Base-by-base conservation (phyloP, 495 filamentous ascomycete species). In the Aspergillus bridgeri region DNA sequence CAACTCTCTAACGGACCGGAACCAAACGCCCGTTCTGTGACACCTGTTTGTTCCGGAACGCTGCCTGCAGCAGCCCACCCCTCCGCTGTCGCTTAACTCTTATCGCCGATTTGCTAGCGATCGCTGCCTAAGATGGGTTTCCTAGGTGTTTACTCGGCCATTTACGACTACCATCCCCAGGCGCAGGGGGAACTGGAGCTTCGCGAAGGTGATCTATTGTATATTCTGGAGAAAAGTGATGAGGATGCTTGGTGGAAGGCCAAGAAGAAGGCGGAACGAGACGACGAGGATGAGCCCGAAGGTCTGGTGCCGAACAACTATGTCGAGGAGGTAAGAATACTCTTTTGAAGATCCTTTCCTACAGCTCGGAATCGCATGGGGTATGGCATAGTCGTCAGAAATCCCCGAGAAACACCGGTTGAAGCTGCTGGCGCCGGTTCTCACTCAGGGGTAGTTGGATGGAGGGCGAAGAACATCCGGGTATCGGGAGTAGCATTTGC, bases 221-320 rank as follows among this genome's bases (percentile, higher is more conserved):
- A 93, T 70, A 80, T 99, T 29, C 78, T 98, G 49, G 91, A 98
- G 63, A 96, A 96, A 78, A 91, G 85, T 68, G 69, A 75, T 24
- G 92, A 96, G 6, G 93, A 97, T 77, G 90, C 90, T 67, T 97
- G 93, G 93, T 98, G 93, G 93, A 96, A 89, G 70, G 92, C 89
- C 19, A 97, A 97, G 81, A 97, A 96, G 83, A 96, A 92, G 82
- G 90, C 89, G 27, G 82, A 83, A n/a, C 82, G 74, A 44, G 91
- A 95, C 21, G 94, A 96, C 53, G 92, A 97, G 27, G 94, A 97
- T 51, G 94, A 98, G 70, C 94, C 94, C 4, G 85, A 91, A 61
- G 94, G 94, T 57, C 74, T 99, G 72, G 87, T 98, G 48, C 93
- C 94, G 24, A 93, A 88, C 64, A 99, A 97, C 72, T 99, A 99